These are phyloP conservation scores for Begonia masoniana DNA, from an alignment of 306 rosid species.

Conservation along the genomic window DNA sequence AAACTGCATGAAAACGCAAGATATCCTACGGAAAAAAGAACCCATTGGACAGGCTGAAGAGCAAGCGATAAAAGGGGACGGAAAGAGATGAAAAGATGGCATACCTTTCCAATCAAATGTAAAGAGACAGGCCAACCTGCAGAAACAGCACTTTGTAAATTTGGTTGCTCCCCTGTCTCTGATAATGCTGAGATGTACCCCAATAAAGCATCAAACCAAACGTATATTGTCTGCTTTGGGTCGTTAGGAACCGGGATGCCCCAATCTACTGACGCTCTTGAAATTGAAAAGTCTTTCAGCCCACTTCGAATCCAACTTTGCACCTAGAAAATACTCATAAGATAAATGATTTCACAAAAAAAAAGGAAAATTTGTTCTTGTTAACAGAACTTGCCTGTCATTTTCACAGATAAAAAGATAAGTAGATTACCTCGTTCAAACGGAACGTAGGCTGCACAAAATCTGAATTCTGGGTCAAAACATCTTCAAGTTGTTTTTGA, in stretches of 20 bases:
- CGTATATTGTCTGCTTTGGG: slow-evolving; percentile 74
- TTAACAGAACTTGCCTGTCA: neutral
- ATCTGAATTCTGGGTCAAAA: slow-evolving; percentile 45
- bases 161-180: slow-evolving; percentile 42
- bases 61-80: neutral
- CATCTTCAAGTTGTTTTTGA: slow-evolving; percentile 63
- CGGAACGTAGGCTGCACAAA: slow-evolving; percentile 85
- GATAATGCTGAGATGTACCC: slow-evolving; percentile 96
- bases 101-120: slow-evolving; percentile 96
- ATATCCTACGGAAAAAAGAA: slow-evolving; percentile 51
- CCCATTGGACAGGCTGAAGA: slow-evolving; percentile 4
- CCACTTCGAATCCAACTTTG: slow-evolving; percentile 93
- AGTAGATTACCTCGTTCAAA: slow-evolving; percentile 51
- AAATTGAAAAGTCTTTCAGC: slow-evolving; percentile 82
- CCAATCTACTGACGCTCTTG: slow-evolving; percentile 96
- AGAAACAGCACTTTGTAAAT: slow-evolving; percentile 52
- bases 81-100: neutral
- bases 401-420: too few species aligned
- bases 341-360: slow-evolving; percentile 2
- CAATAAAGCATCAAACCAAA: slow-evolving; percentile 96
- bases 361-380: neutral
- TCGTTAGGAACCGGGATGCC: slow-evolving; percentile 94
- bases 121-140: slow-evolving; percentile 85
- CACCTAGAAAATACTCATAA: slow-evolving; percentile 42
- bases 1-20: slow-evolving; percentile 91